These are phyloP conservation scores for Paspalum vaginatum DNA, from an alignment of 176 grass and related monocot genomes.

Conservation along the genomic window DNA sequence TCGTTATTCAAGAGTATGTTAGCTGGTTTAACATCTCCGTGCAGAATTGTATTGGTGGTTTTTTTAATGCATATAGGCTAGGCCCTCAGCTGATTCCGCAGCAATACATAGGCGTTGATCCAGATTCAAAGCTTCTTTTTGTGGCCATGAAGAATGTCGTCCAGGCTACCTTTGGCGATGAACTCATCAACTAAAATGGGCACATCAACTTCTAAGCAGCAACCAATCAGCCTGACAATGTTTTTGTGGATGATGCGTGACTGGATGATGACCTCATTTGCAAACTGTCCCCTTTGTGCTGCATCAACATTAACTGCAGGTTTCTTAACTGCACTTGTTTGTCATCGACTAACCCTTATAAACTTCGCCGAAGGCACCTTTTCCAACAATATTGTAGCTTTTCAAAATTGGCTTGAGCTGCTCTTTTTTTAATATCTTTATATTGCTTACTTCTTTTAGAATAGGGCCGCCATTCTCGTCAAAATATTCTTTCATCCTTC, in stretches of 20 bases:
- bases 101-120: background rate
- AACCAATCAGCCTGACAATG: background rate
- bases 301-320: background rate
- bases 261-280: background rate
- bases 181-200: background rate
- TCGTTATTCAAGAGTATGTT: background rate
- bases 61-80: background rate
- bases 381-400: no score
- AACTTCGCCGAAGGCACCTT: no score
- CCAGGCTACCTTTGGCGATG: background rate
- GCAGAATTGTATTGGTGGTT: background rate
- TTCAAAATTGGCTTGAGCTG: no score
- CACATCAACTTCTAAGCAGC: no score
- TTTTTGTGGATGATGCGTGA: background rate
- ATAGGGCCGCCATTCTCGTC: no score
- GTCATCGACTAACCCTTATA: background rate
- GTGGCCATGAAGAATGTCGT: background rate
- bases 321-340: background rate
- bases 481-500: background rate
- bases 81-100: background rate
- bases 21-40: background rate
- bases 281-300: background rate
- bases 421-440: no score
- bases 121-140: background rate
- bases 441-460: no score